Evolutionary conservation across 768 basidiomycete species (phyloP), one percentile per base, ranked within the genome.

Genomic region (Harrya chromipes): DNA sequence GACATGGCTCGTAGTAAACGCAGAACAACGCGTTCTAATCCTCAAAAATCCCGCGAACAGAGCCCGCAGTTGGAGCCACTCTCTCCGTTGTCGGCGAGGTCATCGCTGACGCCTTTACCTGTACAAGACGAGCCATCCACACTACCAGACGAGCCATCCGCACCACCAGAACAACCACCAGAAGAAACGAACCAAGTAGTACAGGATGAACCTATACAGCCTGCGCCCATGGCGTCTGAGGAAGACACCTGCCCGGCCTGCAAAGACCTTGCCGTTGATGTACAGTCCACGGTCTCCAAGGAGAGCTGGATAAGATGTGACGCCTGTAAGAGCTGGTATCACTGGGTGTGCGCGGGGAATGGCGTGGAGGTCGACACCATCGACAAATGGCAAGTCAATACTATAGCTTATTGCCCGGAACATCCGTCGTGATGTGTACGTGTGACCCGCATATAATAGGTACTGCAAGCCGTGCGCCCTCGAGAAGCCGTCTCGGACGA

Each of bases 231-330:
- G 39, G 44, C 47, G 10, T 54, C 56, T 36, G 57, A 66, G 47
- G 67, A 69, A 50, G 72, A 69, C 38, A 53, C 20, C 24, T 84
- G 82, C 59, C 82, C 82, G 12, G 77, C 80, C 11, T 84, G 82
- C 62, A 72, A 73, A 41, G 64, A 66, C 39, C 63, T 69, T 34
- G 54, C 65, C 10, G 19, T 40, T 17, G 61, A 64, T 45, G 46
- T 66, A 16, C 58, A 69, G 26, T 64, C 63, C 21, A 63, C 71
- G 4, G 73, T 70, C 44, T 78, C 81, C 53, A 84, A 85, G 64
- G 87, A 89, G 55, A 81, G 73, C 59, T 94, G 90, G 91, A 82
- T 93, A 48, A 72, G 82, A 54, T 94, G 91, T 64, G 90, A 91
- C 59, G 77, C 78, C 19, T 90, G 87, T 73, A 85, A 84, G 68